Percentiles rank a stretch among this genome's conserved stretches.
Evolutionary conservation across 805 yeast species (phyloP).

Genomic region (Saccharomycopsis capsularis): DNA sequence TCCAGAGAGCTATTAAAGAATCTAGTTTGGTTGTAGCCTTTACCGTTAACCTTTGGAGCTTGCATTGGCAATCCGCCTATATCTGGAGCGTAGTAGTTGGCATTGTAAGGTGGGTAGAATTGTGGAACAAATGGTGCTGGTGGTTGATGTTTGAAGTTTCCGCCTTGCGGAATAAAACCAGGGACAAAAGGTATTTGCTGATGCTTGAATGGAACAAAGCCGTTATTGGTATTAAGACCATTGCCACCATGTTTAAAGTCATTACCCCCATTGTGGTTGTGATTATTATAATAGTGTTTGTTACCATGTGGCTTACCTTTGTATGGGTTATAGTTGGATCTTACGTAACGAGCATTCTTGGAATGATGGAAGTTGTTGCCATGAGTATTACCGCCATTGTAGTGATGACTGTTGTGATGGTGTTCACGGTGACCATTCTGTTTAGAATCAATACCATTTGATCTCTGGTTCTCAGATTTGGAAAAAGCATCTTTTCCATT

Average conservation of each 20-base stretch:
- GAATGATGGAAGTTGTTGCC: slow-evolving; percentile 19
- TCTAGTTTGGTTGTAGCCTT: not conserved
- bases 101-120: not conserved
- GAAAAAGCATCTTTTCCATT: not conserved
- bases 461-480: not conserved
- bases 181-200: slow-evolving; percentile 13
- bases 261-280: slow-evolving; percentile 12
- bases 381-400: slow-evolving; percentile 8
- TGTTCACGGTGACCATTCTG: slow-evolving; percentile 13
- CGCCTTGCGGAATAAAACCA: slow-evolving; percentile 16
- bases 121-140: slow-evolving; percentile 5
- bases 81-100: not conserved
- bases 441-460: not conserved
- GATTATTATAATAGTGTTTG: slow-evolving; percentile 8
- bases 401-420: slow-evolving; percentile 15
- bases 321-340: slow-evolving; percentile 15
- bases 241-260: slow-evolving; percentile 5
- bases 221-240: not conserved
- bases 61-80: not conserved
- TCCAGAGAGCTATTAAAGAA: not conserved
- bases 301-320: slow-evolving; percentile 11
- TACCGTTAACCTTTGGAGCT: not conserved
- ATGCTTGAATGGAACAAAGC: slow-evolving; percentile 10
- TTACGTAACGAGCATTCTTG: slow-evolving; percentile 14
- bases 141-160: slow-evolving; percentile 2